Conservation (phyloP, 2,329 filamentous ascomycete species). For the Colletotrichum orbiculare region DNA sequence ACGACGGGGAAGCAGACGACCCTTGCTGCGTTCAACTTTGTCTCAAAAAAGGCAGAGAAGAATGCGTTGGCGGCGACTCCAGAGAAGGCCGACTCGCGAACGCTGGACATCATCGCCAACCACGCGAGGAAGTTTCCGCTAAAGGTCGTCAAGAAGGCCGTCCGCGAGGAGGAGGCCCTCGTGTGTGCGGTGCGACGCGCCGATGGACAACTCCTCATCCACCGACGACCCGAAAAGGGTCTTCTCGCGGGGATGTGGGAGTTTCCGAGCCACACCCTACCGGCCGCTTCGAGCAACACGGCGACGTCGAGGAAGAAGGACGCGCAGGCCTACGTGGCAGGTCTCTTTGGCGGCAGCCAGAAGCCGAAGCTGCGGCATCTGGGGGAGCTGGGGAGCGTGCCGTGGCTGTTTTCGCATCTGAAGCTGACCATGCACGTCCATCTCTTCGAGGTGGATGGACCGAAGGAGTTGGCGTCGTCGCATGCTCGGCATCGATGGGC, state of each 20-base stretch:
- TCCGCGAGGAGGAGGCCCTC: slow-evolving; percentile 62
- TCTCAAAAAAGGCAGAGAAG: slow-evolving; percentile 42
- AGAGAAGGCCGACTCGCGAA: slow-evolving; percentile 33
- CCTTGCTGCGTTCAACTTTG: slow-evolving; percentile 47
- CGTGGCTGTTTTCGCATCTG: slow-evolving; percentile 68
- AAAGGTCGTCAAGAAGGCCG: slow-evolving; percentile 62
- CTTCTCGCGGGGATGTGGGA: slow-evolving; percentile 68
- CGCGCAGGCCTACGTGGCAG: slow-evolving; percentile 49
- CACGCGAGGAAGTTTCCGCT: slow-evolving; percentile 64
- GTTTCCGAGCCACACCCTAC: slow-evolving; percentile 59
- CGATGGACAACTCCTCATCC: slow-evolving; percentile 59
- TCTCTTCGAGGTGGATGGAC: slow-evolving; percentile 53
- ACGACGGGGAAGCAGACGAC: slow-evolving; percentile 44
- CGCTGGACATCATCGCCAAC: slow-evolving; percentile 49
- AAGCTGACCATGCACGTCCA: slow-evolving; percentile 69
- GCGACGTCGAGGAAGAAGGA: slow-evolving; percentile 47
- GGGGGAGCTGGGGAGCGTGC: slow-evolving; percentile 61
- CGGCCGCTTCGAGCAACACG: slow-evolving; percentile 41
- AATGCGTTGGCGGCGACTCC: slow-evolving; percentile 13
- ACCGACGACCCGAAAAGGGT: slow-evolving; percentile 63
- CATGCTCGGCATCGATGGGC: slow-evolving; percentile 48
- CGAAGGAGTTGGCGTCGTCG: not conserved
- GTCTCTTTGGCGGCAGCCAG: slow-evolving; percentile 39
- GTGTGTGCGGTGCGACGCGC: slow-evolving; percentile 62
- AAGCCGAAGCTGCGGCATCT: slow-evolving; percentile 43